Percentiles rank a stretch among this genome's conserved stretches.
Evolutionary conservation across 169 alveolate genomes (phyloP).

Genomic region (Plasmodium ovale): DNA sequence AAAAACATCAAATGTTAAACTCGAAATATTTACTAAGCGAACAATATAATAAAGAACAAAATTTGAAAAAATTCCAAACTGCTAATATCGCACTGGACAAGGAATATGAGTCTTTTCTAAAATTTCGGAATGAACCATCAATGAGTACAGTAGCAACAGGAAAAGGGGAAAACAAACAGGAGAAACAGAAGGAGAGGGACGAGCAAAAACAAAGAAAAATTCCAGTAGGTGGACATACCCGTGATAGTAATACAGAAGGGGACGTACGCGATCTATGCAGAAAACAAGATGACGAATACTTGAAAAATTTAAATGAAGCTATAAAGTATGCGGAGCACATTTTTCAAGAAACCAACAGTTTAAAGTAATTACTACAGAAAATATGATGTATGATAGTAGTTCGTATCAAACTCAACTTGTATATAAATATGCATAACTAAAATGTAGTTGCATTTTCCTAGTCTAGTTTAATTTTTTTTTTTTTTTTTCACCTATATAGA

Average conservation of each 20-base stretch:
- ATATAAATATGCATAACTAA: not conserved
- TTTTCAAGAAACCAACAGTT: constrained; percentile 41
- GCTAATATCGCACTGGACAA: constrained; percentile 7
- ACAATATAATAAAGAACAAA: constrained; percentile 20
- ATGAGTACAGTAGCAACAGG: not conserved
- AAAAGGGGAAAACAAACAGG: constrained; percentile 21
- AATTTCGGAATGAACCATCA: constrained; percentile 47
- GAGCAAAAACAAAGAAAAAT: not conserved
- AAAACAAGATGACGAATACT: constrained; percentile 38
- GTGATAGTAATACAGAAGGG: not conserved
- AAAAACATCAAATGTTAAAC: constrained; percentile 33
- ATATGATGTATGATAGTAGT: too few relatives aligned
- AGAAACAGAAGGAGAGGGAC: constrained; percentile 15
- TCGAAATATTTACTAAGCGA: constrained; percentile 8
- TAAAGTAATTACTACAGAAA: constrained; percentile 34
- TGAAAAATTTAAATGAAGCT: constrained; percentile 59
- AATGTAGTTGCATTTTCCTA: not conserved
- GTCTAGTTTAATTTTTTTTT: not conserved
- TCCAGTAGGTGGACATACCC: not conserved
- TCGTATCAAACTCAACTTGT: not conserved
- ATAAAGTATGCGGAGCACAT: constrained; percentile 37
- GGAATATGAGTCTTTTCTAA: constrained; percentile 41
- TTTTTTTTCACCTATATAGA: not conserved
- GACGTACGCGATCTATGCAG: constrained; percentile 12
- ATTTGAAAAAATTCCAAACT: constrained; percentile 30